Conservation (phyloP, 2,329 filamentous ascomycete species). For the Aspergillus cejpii region DNA sequence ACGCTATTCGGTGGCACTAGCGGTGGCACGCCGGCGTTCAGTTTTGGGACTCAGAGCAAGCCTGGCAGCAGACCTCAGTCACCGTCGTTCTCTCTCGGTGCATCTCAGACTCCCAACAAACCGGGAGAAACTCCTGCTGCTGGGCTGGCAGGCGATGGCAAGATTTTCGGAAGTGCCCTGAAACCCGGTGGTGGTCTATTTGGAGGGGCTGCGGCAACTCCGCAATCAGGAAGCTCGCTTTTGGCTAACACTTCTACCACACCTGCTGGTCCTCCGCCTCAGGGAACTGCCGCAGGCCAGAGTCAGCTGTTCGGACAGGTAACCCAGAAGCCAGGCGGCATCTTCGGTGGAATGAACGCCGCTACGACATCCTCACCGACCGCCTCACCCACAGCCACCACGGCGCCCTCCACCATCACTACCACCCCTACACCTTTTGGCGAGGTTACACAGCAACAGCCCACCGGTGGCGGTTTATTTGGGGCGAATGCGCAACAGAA, state of each 20-base stretch:
- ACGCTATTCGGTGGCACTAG: slow-evolving; percentile 26
- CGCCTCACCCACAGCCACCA: slow-evolving; percentile 13
- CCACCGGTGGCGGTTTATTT: slow-evolving; percentile 27
- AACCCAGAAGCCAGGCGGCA: slow-evolving; percentile 22
- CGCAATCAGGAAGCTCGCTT: slow-evolving; percentile 28
- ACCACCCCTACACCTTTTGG: slow-evolving; percentile 13
- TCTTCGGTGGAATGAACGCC: slow-evolving; percentile 26
- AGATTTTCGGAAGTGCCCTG: slow-evolving; percentile 30
- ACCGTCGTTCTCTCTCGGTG: slow-evolving; percentile 25
- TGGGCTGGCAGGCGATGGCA: slow-evolving; percentile 26
- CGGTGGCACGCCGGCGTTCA: slow-evolving; percentile 27
- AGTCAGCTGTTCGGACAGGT: slow-evolving; percentile 25
- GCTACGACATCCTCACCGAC: slow-evolving; percentile 18
- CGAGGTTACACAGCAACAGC: slow-evolving; percentile 24
- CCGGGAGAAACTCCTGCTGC: slow-evolving; percentile 28
- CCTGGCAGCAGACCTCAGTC: slow-evolving; percentile 20
- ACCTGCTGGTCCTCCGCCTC: slow-evolving; percentile 46
- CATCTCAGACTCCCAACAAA: slow-evolving; percentile 36
- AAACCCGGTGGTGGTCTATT: slow-evolving; percentile 28
- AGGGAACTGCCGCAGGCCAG: slow-evolving; percentile 24
- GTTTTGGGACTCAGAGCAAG: slow-evolving; percentile 29
- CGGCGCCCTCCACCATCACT: slow-evolving; percentile 22
- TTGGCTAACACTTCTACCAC: slow-evolving; percentile 45
- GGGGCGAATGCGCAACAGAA: slow-evolving; percentile 24
- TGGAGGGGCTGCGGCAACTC: slow-evolving; percentile 34